phyloP scores from a whole-genome alignment of 352 stramenopile genomes.

The Pythium apleroticum region DNA sequence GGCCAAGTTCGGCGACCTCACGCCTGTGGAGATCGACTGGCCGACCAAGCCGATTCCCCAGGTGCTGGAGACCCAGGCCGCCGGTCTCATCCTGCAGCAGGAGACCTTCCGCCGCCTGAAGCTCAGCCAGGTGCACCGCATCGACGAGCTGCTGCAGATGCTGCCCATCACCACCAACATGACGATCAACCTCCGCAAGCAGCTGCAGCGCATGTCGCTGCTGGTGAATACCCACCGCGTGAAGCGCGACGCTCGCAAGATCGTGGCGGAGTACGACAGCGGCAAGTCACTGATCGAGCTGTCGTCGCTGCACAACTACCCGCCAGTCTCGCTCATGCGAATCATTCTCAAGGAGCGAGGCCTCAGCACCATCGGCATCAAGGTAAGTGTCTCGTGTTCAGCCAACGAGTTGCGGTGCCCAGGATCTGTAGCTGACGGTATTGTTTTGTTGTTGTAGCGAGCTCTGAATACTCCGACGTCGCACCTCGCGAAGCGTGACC shows the following conservation, averaged over 20 bases:
- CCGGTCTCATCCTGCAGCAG: conserved; percentile 77
- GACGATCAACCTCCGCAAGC: conserved; percentile 85
- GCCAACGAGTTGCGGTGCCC: too few relatives aligned
- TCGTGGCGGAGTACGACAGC: conserved; percentile 69
- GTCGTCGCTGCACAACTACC: conserved; percentile 75
- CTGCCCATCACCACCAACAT: conserved; percentile 87
- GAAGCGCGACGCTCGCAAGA: conserved; percentile 50
- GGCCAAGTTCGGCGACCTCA: conserved; percentile 64
- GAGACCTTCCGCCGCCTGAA: conserved; percentile 87
- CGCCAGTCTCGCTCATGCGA: conserved; percentile 80
- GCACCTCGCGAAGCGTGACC: conserved; percentile 64
- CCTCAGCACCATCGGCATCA: conserved; percentile 41
- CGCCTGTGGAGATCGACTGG: conserved; percentile 60
- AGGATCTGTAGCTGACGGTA: neutral
- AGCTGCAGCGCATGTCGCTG: conserved; percentile 82
- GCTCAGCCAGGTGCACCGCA: conserved; percentile 75
- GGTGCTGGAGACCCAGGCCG: conserved; percentile 79
- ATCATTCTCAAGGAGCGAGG: conserved; percentile 73
- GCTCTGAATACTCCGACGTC: conserved; percentile 47
- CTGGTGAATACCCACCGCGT: conserved; percentile 87
- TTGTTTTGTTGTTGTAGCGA: conserved; percentile 33
- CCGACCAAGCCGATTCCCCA: conserved; percentile 76
- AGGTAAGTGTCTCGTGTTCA: conserved; percentile 20
- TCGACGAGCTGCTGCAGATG: conserved; percentile 80
- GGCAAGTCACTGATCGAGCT: conserved; percentile 79